Evolutionary conservation across 306 rosid genomes (phyloP), one percentile per base, ranked within the genome.

Genomic region (Alnus rubra): DNA sequence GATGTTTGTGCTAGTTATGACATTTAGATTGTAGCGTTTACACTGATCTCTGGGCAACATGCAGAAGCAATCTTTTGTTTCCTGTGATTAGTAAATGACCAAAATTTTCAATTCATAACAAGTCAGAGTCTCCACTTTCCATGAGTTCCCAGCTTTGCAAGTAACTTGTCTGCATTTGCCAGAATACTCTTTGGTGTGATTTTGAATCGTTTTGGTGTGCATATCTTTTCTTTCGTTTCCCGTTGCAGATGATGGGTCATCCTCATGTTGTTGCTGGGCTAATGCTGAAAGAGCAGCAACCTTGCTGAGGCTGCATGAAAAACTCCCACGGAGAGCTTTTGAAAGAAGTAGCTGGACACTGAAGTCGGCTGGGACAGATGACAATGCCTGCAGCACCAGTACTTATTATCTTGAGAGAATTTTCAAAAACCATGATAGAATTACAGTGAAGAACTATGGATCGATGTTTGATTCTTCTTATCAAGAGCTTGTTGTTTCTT

Each of bases 181-280:
- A 18, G 30, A 7, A 2, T n/a, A 16, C 70, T 23, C 47, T 19
- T 58, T 16, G 11, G 62, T 35, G 14, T 70, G 45, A 45, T 50
- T 73, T 45, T 67, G 59, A 52, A 33, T 28, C 19, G 9, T 8
- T 56, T 68, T 69, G 47, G 33, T 75, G 51, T 45, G 62, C 31
- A 3, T 64, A 70, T 70, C 15, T 30, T 50, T 56, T 0, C 39
- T 70, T 81, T 74, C 48, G 47, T 73, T 70, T 76, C 58, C 71
- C 69, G 69, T 42, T 78, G 83, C 78, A 92, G 98, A 95, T 79
- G 98, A 95, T 76, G 98, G 98, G 48, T 91, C 98, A 45, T 89
- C 97, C 50, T 81, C 83, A 23, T 89, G 97, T 78, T 84, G 81
- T 84, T 92, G 98, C 86, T 95, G 98, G 98, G 89, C 95, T 74